A percentile compares a stretch with the other conserved stretches of the same genome.
Evolutionary conservation across 2,329 filamentous ascomycete species (phyloP).

Genomic region (Anisogramma anomala): DNA sequence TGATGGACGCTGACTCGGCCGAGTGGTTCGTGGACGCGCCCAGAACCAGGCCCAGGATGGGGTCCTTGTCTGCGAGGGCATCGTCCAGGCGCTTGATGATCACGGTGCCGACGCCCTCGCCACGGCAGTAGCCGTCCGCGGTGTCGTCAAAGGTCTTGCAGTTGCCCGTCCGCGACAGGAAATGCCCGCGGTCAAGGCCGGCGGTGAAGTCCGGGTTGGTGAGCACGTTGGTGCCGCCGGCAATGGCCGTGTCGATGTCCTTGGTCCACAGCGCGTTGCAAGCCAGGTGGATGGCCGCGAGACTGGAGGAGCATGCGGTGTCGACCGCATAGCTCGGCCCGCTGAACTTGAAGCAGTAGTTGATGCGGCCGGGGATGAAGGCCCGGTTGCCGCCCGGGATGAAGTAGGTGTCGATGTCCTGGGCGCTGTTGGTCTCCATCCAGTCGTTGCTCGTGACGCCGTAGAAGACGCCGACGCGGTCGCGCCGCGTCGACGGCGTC

Average conservation of each 20-base stretch:
- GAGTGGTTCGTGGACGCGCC: slow-evolving; percentile 52
- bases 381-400: slow-evolving; percentile 20
- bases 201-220: slow-evolving; percentile 54
- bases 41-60: slow-evolving; percentile 17
- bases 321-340: slow-evolving; percentile 27
- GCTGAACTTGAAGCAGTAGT: slow-evolving; percentile 26
- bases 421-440: slow-evolving; percentile 48
- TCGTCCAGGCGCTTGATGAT: slow-evolving; percentile 35
- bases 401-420: slow-evolving; percentile 16
- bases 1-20: slow-evolving; percentile 49
- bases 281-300: slow-evolving; percentile 30
- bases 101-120: slow-evolving; percentile 34
- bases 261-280: slow-evolving; percentile 44
- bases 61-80: slow-evolving; percentile 36
- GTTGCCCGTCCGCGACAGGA: slow-evolving; percentile 36
- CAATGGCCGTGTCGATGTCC: slow-evolving; percentile 52
- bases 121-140: slow-evolving; percentile 39
- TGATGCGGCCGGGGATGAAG: slow-evolving; percentile 25
- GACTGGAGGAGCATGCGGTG: slow-evolving; percentile 27
- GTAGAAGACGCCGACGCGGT: slow-evolving; percentile 52
- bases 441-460: slow-evolving; percentile 45
- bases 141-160: slow-evolving; percentile 24
- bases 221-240: slow-evolving; percentile 51
- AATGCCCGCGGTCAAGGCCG: slow-evolving; percentile 49
- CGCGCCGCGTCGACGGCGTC: slow-evolving; percentile 19